Percentiles rank a stretch among this genome's conserved stretches.
Evolutionary conservation across 345 rosid genomes (phyloP).

Genomic region (Conringia planisiliqua): DNA sequence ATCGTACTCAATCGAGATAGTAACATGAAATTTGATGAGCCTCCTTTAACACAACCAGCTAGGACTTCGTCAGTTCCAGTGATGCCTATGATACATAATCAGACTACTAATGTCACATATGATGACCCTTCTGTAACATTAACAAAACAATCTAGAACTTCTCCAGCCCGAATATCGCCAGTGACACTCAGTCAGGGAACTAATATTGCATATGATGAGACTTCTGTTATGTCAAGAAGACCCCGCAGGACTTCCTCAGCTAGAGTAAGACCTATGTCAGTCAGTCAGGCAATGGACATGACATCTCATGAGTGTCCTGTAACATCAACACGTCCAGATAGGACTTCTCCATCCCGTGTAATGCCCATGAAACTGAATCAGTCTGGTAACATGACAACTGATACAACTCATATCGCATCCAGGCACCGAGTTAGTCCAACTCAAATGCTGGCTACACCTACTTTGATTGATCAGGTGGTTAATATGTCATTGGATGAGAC

Average conservation of each 20-base stretch:
- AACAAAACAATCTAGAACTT: conserved; percentile 15
- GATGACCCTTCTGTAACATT: conserved; percentile 23
- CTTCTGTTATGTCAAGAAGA: conserved; percentile 10
- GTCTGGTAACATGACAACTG: background rate
- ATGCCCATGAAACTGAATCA: conserved; percentile 14
- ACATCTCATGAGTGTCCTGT: conserved; percentile 27
- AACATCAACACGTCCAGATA: conserved; percentile 13
- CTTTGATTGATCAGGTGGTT: conserved; percentile 6
- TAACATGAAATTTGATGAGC: conserved; percentile 17
- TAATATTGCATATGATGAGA: background rate
- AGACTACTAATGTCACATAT: background rate
- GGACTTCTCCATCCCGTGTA: conserved; percentile 34
- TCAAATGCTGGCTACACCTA: conserved; percentile 12
- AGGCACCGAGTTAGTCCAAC: conserved; percentile 10
- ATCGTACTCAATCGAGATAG: conserved; percentile 21
- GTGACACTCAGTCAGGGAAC: background rate
- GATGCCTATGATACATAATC: conserved; percentile 7
- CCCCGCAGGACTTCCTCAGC: conserved; percentile 26
- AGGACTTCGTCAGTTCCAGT: conserved; percentile 29
- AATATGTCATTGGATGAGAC: conserved; percentile 15
- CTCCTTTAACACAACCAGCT: conserved; percentile 25
- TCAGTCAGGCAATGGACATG: conserved; percentile 24
- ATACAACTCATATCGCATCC: conserved; percentile 14
- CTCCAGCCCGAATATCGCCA: conserved; percentile 18
- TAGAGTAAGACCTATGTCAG: conserved; percentile 23